These are phyloP conservation scores for Sanghuangporus weigelae DNA, from an alignment of 1,284 basidiomycete genomes.

Conservation along the genomic window DNA sequence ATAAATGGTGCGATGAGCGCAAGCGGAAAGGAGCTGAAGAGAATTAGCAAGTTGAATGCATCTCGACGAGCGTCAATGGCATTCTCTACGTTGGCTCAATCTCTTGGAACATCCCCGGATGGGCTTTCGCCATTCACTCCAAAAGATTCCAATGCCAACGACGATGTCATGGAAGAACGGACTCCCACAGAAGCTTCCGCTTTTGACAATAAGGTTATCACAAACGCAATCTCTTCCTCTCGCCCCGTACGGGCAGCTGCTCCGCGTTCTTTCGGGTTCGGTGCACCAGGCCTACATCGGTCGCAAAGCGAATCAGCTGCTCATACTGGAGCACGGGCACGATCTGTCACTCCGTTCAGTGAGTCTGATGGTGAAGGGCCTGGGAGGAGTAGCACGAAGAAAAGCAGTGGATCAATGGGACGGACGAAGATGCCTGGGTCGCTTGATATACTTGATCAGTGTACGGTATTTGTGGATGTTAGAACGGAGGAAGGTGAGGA, in stretches of 20 bases:
- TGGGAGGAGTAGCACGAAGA: not conserved
- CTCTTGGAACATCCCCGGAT: slow-evolving; percentile 28
- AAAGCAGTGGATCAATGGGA: slow-evolving; percentile 11
- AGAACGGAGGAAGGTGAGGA: slow-evolving; percentile 83
- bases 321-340: not conserved
- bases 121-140: not conserved
- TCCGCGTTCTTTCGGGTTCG: not conserved
- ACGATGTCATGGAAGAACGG: not conserved
- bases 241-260: slow-evolving; percentile 13
- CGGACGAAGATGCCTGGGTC: slow-evolving; percentile 25
- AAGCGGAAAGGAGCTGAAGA: not conserved
- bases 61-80: slow-evolving; percentile 56
- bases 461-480: slow-evolving; percentile 87
- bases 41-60: slow-evolving; percentile 29
- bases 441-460: slow-evolving; percentile 58
- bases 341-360: not conserved
- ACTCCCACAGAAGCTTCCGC: not conserved
- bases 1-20: not conserved
- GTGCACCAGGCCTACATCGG: not conserved
- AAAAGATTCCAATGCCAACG: slow-evolving; percentile 27
- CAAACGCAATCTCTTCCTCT: not conserved
- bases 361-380: slow-evolving; percentile 9
- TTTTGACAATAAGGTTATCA: not conserved
- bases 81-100: slow-evolving; percentile 40
- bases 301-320: slow-evolving; percentile 2